These are phyloP conservation scores for Suillus fuscotomentosus DNA, from an alignment of 768 basidiomycete genomes.

Conservation along the genomic window DNA sequence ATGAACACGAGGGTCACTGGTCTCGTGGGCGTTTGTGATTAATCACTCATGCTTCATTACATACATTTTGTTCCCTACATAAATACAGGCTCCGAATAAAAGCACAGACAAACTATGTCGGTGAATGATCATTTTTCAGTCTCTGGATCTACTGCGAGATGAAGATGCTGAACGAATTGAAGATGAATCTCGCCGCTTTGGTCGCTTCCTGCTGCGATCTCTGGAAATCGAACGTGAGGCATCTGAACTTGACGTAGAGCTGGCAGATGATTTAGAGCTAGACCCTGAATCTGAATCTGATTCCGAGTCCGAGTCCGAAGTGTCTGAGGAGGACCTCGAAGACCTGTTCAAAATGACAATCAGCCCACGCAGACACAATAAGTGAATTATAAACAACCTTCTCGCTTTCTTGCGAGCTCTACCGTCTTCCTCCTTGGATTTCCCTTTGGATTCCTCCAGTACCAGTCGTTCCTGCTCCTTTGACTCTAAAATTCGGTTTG, in stretches of 20 bases:
- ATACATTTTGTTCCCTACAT: conserved; percentile 12
- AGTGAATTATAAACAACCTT: conserved; percentile 37
- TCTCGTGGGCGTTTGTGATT: conserved; percentile 22
- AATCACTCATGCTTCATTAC: conserved; percentile 6
- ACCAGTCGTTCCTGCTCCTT: conserved; percentile 73
- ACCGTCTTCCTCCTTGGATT: conserved; percentile 23
- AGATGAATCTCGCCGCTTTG: conserved; percentile 21
- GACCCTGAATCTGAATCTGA: conserved; percentile 29
- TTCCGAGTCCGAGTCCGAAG: conserved; percentile 22
- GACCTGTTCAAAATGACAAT: not conserved
- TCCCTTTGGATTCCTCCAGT: conserved; percentile 28
- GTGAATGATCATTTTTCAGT: conserved; percentile 10
- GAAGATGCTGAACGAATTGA: conserved; percentile 16
- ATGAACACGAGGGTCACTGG: conserved; percentile 79
- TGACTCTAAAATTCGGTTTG: conserved; percentile 78
- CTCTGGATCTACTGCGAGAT: conserved; percentile 12
- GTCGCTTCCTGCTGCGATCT: conserved; percentile 40
- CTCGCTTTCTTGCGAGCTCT: conserved; percentile 35
- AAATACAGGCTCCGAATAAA: not conserved
- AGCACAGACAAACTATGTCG: not conserved
- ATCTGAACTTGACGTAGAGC: conserved; percentile 32
- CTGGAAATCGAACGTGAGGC: conserved; percentile 46
- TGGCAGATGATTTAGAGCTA: conserved; percentile 6
- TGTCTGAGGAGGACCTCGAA: conserved; percentile 47
- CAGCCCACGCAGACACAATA: not conserved